Evolutionary conservation across 2,329 filamentous ascomycete genomes (phyloP).

Genomic region (Colletotrichum brevisporum): DNA sequence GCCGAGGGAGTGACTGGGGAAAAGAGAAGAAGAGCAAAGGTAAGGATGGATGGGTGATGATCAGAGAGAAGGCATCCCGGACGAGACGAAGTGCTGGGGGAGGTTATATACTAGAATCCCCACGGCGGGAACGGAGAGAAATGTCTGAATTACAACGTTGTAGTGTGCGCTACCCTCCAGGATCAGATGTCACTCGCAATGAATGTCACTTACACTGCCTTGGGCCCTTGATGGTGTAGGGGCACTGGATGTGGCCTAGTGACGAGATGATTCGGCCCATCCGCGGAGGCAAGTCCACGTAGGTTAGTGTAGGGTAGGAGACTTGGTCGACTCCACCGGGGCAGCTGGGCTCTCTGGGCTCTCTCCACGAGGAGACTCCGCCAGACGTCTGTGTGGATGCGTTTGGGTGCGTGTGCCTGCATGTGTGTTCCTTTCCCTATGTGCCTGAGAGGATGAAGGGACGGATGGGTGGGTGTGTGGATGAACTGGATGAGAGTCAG

Average conservation of each 20-base stretch:
- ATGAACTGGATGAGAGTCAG: conserved; percentile 7
- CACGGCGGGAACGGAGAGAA: conserved; percentile 19
- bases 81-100: conserved; percentile 16
- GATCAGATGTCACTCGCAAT: conserved; percentile 30
- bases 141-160: conserved; percentile 16
- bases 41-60: conserved; percentile 38
- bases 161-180: conserved; percentile 2
- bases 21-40: conserved; percentile 9
- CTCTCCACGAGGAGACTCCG: conserved; percentile 21
- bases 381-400: neutral
- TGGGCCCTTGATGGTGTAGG: no score
- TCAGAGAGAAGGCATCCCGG: neutral
- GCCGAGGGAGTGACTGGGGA: conserved; percentile 36
- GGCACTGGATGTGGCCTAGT: neutral
- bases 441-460: neutral
- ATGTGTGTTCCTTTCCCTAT: conserved; percentile 1
- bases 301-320: conserved; percentile 1
- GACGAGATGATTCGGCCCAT: conserved; percentile 28
- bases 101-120: conserved; percentile 34
- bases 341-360: conserved; percentile 15
- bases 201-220: conserved; percentile 7
- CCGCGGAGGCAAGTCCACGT: conserved; percentile 16
- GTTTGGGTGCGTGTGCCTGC: no score
- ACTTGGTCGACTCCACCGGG: conserved; percentile 22
- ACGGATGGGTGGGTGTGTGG: neutral